phyloP scores from a whole-genome alignment of 768 basidiomycete species.

The Calvatia gigantea region DNA sequence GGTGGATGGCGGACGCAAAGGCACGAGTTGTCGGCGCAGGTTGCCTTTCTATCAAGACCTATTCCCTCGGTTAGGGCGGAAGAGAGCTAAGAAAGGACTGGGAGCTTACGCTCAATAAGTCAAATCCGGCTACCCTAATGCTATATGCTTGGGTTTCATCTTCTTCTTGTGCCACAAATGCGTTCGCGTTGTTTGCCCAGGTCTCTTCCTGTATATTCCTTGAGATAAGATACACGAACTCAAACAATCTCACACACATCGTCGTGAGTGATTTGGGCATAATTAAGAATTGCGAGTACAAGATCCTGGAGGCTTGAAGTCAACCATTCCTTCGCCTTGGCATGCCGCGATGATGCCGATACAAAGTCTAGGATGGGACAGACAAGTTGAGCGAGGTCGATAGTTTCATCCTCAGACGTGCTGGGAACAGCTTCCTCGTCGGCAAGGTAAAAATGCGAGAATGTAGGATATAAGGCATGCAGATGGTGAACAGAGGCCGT shows the following conservation, averaged over 20 bases:
- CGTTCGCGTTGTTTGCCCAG: slow-evolving; percentile 87
- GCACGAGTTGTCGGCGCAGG: slow-evolving; percentile 46
- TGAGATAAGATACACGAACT: slow-evolving; percentile 5
- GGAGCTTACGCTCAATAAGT: slow-evolving; percentile 64
- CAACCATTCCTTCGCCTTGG: slow-evolving; percentile 66
- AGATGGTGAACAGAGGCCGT: slow-evolving; percentile 57
- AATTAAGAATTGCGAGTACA: slow-evolving; percentile 57
- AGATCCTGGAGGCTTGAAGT: slow-evolving; percentile 46
- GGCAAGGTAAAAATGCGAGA: slow-evolving; percentile 58
- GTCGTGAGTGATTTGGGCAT: slow-evolving; percentile 85
- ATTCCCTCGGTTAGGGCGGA: not conserved
- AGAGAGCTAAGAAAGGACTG: not conserved
- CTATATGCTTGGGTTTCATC: slow-evolving; percentile 85
- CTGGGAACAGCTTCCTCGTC: slow-evolving; percentile 51
- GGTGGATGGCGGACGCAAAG: slow-evolving; percentile 52
- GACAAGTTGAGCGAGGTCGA: slow-evolving; percentile 75
- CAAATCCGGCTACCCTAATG: slow-evolving; percentile 80
- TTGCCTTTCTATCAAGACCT: slow-evolving; percentile 58
- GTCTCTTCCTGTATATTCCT: slow-evolving; percentile 66
- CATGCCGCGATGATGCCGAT: slow-evolving; percentile 59
- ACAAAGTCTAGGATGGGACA: slow-evolving; percentile 82
- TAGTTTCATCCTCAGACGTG: slow-evolving; percentile 71
- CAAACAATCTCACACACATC: slow-evolving; percentile 52
- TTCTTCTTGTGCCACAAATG: slow-evolving; percentile 92
- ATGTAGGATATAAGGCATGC: slow-evolving; percentile 53